Evolutionary conservation across 2,329 filamentous ascomycete genomes (phyloP).

Genomic region (Allantophomopsis cytisporea): DNA sequence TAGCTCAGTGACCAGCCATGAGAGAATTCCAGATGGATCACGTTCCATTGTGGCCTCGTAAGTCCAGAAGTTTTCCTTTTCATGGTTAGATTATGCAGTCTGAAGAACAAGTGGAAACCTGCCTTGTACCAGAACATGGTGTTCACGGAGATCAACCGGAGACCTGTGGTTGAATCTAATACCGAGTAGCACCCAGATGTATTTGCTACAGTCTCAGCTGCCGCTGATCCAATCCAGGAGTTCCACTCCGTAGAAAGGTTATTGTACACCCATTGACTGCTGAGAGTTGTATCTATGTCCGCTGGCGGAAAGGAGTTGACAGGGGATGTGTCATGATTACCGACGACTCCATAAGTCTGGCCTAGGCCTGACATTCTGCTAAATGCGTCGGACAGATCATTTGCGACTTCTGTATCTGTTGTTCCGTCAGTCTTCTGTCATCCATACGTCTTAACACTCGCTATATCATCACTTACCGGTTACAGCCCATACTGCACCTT

Average conservation of each 20-base stretch:
- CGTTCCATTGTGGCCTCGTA: constrained; percentile 22
- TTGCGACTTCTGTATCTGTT: constrained; percentile 15
- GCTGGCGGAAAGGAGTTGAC: constrained; percentile 20
- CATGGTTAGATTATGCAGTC: too few relatives aligned
- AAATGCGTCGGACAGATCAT: constrained; percentile 22
- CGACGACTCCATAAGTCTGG: constrained; percentile 20
- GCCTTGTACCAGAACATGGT: constrained; percentile 25
- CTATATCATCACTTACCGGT: constrained; percentile 2
- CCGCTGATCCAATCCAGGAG: constrained; percentile 17
- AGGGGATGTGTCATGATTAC: constrained; percentile 25
- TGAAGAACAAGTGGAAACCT: not conserved
- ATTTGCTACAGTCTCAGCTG: constrained; percentile 10
- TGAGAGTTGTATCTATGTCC: constrained; percentile 12
- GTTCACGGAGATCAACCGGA: constrained; percentile 27
- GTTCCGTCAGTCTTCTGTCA: not conserved
- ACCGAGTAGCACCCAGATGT: constrained; percentile 23
- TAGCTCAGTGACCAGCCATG: constrained; percentile 23
- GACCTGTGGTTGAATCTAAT: constrained; percentile 14
- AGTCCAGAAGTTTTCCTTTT: constrained; percentile 20
- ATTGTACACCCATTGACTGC: constrained; percentile 24
- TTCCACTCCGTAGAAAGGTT: constrained; percentile 20
- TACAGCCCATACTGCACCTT: constrained; percentile 23
- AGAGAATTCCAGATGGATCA: constrained; percentile 22
- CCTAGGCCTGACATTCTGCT: constrained; percentile 16
- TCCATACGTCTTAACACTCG: too few relatives aligned